These are phyloP conservation scores for Fonsecaea monophora DNA, from an alignment of 2,329 filamentous ascomycete genomes.

Conservation along the genomic window DNA sequence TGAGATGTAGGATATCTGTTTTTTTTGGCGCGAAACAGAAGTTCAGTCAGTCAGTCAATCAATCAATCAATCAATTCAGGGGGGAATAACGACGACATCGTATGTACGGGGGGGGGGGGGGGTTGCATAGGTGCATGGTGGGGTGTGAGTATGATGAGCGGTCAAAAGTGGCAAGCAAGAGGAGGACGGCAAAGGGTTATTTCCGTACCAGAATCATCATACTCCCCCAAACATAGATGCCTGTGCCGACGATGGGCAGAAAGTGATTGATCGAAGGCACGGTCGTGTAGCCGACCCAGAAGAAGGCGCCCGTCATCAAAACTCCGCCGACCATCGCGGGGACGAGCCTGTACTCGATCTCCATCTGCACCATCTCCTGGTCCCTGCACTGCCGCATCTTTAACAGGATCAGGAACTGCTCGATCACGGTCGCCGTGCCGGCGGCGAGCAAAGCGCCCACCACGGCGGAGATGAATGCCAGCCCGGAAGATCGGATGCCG, in stretches of 20 bases:
- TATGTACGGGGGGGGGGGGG: too few species aligned
- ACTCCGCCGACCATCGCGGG: neutral
- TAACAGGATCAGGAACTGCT: neutral
- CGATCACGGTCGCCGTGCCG: neutral
- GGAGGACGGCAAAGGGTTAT: too few species aligned
- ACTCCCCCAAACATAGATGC: neutral
- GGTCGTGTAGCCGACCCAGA: conserved; percentile 1
- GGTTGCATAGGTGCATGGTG: too few species aligned
- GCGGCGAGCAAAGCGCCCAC: neutral
- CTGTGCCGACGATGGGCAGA: neutral
- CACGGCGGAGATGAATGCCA: neutral
- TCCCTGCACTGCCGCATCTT: neutral
- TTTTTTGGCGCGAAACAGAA: too few species aligned
- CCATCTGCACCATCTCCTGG: conserved; percentile 4
- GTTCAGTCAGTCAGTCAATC: too few species aligned
- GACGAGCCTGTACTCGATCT: conserved; percentile 1
- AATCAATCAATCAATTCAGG: too few species aligned
- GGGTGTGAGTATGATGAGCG: too few species aligned
- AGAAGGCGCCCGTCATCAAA: neutral
- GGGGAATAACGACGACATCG: too few species aligned
- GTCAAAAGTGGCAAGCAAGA: too few species aligned
- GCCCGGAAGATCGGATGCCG: neutral
- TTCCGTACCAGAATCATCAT: neutral
- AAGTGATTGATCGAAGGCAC: neutral
- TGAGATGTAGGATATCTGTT: conserved; percentile 3